Base-by-base conservation (phyloP, 2,329 filamentous ascomycete species). In the Rhynchosporium agropyri region DNA sequence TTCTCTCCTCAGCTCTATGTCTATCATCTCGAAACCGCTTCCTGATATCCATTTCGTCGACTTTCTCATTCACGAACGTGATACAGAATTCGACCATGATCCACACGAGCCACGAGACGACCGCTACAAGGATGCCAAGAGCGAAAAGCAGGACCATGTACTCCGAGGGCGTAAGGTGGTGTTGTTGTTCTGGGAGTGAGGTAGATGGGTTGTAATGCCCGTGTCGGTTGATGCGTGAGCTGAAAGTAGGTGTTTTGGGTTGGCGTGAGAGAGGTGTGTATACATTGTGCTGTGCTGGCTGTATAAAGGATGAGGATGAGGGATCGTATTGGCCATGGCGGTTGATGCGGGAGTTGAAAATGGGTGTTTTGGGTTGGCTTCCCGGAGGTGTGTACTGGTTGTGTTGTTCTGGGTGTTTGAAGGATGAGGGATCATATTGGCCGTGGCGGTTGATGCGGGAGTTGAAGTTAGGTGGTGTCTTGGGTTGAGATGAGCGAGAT, bases 51-150 rank as follows among this genome's bases (percentile, higher is more conserved):
- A 56, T 50, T 29, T 65, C 60, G 40, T 61, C 58, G 26, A 63
- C 28, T 28, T 61, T 64, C 10, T 62, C 60, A 26, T 31, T 60
- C 10, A 62, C 31, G 43, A 63, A 50, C 9, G 46, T 43, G 36
- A 65, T 38, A 31, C 54, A 55, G 48, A 62, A 60, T 13, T 50
- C 49, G 57, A 67, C 15, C 54, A 59, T 49, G 13, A 65, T 63
- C 63, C 60, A 67, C 15, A 33, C 48, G 15, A 67, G 45, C 63
- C 61, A 63, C 31, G 45, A 56, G 31, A 67, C 58, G 15, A 69
- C 29, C 3, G 58, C 59, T 36, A 67, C 28, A 4, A 66, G 50
- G 10, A 63, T 48, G 9, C 63, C 46, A 13, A 65, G 46, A 4
- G 49, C 42, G 33, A 61, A n/a, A 9, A 63, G 29, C 2, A 67